phyloP scores from a whole-genome alignment of 768 basidiomycete genomes.

The Boletus patriciae region DNA sequence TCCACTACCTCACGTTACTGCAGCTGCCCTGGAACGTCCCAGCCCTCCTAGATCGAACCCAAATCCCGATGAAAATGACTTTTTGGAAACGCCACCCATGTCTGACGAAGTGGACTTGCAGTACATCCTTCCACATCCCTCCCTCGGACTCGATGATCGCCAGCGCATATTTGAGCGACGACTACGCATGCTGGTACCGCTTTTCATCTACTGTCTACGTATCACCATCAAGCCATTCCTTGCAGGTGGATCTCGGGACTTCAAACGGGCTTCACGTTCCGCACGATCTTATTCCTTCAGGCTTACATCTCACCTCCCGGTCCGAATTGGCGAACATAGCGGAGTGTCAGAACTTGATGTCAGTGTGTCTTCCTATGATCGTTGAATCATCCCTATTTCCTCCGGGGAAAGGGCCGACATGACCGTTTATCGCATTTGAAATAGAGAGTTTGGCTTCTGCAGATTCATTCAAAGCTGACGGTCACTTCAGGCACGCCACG shows the following conservation, averaged over 20 bases:
- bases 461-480: too few species aligned
- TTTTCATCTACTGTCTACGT: not conserved
- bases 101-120: not conserved
- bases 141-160: not conserved
- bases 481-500: not conserved
- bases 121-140: not conserved
- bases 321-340: not conserved
- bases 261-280: not conserved
- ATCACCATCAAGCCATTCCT: not conserved
- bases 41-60: not conserved
- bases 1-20: too few species aligned
- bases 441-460: too few species aligned
- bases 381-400: not conserved
- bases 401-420: not conserved
- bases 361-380: too few species aligned
- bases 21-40: not conserved
- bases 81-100: not conserved
- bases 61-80: not conserved
- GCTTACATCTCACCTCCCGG: not conserved
- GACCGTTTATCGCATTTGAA: too few species aligned
- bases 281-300: not conserved
- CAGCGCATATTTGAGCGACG: conserved; percentile 1
- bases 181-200: not conserved
- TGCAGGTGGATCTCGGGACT: not conserved
- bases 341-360: not conserved